These are phyloP conservation scores for Metarhizium rileyi DNA, from an alignment of 2,329 filamentous ascomycete species.

Conservation along the genomic window DNA sequence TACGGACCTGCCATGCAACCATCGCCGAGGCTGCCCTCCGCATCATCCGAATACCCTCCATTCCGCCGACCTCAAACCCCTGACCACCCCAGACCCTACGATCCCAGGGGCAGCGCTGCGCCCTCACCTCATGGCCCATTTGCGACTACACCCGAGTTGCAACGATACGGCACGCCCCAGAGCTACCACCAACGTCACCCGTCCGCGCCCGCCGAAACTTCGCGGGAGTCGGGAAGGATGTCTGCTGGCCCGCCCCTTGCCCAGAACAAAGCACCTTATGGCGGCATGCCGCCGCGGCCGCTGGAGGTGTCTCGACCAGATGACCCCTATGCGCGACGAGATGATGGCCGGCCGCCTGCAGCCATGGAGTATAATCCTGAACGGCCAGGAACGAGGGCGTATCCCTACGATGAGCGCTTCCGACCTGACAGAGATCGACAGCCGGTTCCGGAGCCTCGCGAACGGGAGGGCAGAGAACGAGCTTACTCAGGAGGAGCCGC, in stretches of 20 bases:
- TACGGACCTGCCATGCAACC: constrained; percentile 42
- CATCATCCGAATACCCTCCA: constrained; percentile 48
- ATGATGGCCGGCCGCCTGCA: constrained; percentile 32
- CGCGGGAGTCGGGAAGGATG: constrained; percentile 28
- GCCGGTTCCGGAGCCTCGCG: constrained; percentile 33
- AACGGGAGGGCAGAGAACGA: constrained; percentile 34
- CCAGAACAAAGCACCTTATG: constrained; percentile 37
- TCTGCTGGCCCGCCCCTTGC: constrained; percentile 34
- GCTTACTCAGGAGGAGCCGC: constrained; percentile 34
- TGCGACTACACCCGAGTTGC: constrained; percentile 49
- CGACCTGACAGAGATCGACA: constrained; percentile 38
- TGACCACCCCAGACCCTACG: constrained; percentile 52
- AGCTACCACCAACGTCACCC: constrained; percentile 41
- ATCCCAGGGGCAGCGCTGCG: constrained; percentile 33
- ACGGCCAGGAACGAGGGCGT: constrained; percentile 32
- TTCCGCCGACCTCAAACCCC: constrained; percentile 63
- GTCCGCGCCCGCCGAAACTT: constrained; percentile 36
- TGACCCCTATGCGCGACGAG: constrained; percentile 39
- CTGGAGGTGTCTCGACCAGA: constrained; percentile 34
- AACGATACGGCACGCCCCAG: constrained; percentile 51
- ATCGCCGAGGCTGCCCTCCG: constrained; percentile 45
- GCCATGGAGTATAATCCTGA: constrained; percentile 44
- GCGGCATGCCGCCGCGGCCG: constrained; percentile 33
- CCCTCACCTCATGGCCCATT: constrained; percentile 42
- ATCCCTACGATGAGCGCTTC: constrained; percentile 44